phyloP scores from a whole-genome alignment of 1,139 yeast genomes.

The Blastobotrys capitulatus region DNA sequence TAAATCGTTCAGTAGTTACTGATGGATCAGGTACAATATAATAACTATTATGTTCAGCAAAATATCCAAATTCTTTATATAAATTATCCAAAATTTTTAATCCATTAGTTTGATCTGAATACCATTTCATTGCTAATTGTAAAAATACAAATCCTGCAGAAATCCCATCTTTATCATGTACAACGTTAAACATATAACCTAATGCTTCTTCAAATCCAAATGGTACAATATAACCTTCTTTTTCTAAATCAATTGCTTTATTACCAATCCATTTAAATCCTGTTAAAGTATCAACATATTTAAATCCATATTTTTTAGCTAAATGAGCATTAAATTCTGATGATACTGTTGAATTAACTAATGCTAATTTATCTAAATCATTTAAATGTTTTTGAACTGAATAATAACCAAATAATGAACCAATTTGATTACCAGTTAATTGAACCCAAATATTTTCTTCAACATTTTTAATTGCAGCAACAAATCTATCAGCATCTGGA shows the following conservation, averaged over 20 bases:
- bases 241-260: constrained; percentile 66
- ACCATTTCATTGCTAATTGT: constrained; percentile 57
- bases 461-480: constrained; percentile 48
- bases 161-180: constrained; percentile 91
- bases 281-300: constrained; percentile 76
- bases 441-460: constrained; percentile 57
- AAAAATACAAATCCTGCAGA: constrained; percentile 76
- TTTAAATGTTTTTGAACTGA: constrained; percentile 32
- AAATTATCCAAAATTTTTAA: constrained; percentile 52
- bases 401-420: constrained; percentile 72
- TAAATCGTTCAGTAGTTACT: constrained; percentile 49
- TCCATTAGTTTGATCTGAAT: constrained; percentile 32
- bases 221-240: constrained; percentile 63
- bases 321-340: constrained; percentile 72
- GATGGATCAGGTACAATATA: constrained; percentile 57
- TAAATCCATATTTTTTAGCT: constrained; percentile 58
- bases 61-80: constrained; percentile 65
- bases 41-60: constrained; percentile 82
- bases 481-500: constrained; percentile 95
- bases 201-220: constrained; percentile 95
- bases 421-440: constrained; percentile 87
- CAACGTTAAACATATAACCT: constrained; percentile 85
- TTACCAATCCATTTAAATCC: constrained; percentile 99
- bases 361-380: constrained; percentile 42
- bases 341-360: constrained; percentile 87